Base-by-base conservation (phyloP, 75 land plant species). In the Picea glauca region DNA sequence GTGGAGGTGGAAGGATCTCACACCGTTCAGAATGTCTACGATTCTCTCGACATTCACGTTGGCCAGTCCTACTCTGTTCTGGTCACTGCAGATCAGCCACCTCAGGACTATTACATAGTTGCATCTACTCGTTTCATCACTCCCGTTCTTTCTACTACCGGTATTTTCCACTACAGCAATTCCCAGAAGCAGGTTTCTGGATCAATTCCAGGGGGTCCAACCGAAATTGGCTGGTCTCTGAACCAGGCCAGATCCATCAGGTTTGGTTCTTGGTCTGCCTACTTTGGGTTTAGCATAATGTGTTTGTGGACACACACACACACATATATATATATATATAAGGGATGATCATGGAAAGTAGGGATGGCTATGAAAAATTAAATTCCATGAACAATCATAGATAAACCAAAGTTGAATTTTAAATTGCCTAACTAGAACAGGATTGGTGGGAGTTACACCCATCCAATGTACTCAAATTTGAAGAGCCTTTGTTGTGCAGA, bases 1-100 rank as follows among this genome's bases (percentile, higher is more conserved):
- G 93, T 94, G 17, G 99, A 96, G 72, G 88, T 93, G 0, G 99
- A 96, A 78, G 99, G 99, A 21, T 88, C 98, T 3, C 96, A 96
- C 76, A 91, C 94, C 0, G 76, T 85, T 5, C 94, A 96, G 75
- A 92, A 81, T 65, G 80, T 43, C 21, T 94, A 90, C 79, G 78
- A 86, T n/a, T 82, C 98, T 20, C 80, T 96, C 12, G 99, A 96
- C 74, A 77, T 96, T 75, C 99, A 96, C 77, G 80, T 91, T 18
- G 99, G 98, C 12, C 99, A 96, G 76, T 85, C 91, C 72, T 87
- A 88, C 76, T 88, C 99, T 2, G 93, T 96, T 54, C 76, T 96
- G 78, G 94, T 96, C 30, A 96, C 99, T 0, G 81, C 88, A 13
- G 85, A 96, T 72, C 96, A 91, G 84, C 78, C 86, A 2, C 70